phyloP scores from a whole-genome alignment of 805 yeast species.

The Schwanniomyces yamadae region DNA sequence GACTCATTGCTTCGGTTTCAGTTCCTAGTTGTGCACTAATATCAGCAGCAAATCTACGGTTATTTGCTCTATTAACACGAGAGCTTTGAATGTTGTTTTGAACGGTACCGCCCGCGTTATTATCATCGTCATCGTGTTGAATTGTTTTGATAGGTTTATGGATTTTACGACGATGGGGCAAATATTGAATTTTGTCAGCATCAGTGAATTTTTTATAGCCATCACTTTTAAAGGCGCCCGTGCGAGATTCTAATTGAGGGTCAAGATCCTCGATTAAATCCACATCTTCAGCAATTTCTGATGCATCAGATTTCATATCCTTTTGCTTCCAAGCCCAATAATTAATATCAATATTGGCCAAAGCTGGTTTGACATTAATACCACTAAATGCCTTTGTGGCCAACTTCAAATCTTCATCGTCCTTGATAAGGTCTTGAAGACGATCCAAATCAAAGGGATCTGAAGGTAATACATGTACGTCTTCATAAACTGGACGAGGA shows the following conservation, averaged over 20 bases:
- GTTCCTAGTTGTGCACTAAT: conserved; percentile 80
- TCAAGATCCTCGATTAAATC: conserved; percentile 28
- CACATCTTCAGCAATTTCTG: conserved; percentile 26
- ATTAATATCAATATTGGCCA: conserved; percentile 38
- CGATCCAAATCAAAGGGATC: conserved; percentile 42
- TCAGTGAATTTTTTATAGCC: conserved; percentile 77
- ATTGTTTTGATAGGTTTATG: conserved; percentile 73
- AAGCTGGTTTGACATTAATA: conserved; percentile 13
- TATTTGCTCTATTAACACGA: conserved; percentile 81
- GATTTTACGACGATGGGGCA: conserved; percentile 75
- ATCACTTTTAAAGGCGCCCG: conserved; percentile 68
- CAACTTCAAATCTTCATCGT: conserved; percentile 68
- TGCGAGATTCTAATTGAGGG: conserved; percentile 35
- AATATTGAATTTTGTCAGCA: conserved; percentile 65
- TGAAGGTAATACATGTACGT: conserved; percentile 25
- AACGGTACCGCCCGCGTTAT: conserved; percentile 6
- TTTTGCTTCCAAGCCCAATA: conserved; percentile 70
- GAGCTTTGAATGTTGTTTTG: conserved; percentile 54
- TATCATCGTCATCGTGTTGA: conserved; percentile 54
- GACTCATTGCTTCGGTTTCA: conserved; percentile 75
- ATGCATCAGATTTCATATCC: conserved; percentile 20
- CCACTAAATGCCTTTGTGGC: conserved; percentile 45
- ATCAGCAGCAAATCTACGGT: conserved; percentile 86
- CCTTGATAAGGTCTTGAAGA: conserved; percentile 58
- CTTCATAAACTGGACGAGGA: conserved; percentile 58